Percentiles rank a stretch among this genome's conserved stretches.
Evolutionary conservation across 306 rosid genomes (phyloP).

Genomic region (Ormosia semicastrata): DNA sequence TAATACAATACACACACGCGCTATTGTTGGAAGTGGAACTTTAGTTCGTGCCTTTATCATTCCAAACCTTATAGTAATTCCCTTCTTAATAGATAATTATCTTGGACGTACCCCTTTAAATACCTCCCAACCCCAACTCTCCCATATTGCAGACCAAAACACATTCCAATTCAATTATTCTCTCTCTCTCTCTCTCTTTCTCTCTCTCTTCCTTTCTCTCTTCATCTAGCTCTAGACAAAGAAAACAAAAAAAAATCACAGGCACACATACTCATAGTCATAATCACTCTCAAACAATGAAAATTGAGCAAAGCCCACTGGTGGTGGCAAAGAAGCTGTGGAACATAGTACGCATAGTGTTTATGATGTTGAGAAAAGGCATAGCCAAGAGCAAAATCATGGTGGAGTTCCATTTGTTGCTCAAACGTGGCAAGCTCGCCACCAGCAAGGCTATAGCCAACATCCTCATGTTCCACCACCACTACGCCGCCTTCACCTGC

Average conservation of each 20-base stretch:
- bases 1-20: background rate
- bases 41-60: background rate
- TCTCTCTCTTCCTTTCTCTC: background rate
- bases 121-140: background rate
- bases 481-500: constrained; percentile 44
- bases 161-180: background rate
- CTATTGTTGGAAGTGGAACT: background rate
- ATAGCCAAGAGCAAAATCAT: constrained; percentile 61
- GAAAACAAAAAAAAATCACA: background rate
- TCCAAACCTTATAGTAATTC: background rate
- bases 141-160: background rate
- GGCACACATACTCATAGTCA: background rate
- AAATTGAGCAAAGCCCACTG: constrained; percentile 48
- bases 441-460: constrained; percentile 62
- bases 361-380: constrained; percentile 67
- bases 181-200: background rate
- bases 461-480: constrained; percentile 47
- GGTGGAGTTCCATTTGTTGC: constrained; percentile 49
- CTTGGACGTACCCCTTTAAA: constrained; percentile 27
- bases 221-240: background rate
- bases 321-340: constrained; percentile 60
- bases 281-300: constrained; percentile 43
- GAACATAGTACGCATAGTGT: constrained; percentile 55
- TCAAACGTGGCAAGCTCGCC: constrained; percentile 77
- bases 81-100: background rate